phyloP scores from a whole-genome alignment of 73 alveolate genomes.

The Stentor coeruleus region DNA sequence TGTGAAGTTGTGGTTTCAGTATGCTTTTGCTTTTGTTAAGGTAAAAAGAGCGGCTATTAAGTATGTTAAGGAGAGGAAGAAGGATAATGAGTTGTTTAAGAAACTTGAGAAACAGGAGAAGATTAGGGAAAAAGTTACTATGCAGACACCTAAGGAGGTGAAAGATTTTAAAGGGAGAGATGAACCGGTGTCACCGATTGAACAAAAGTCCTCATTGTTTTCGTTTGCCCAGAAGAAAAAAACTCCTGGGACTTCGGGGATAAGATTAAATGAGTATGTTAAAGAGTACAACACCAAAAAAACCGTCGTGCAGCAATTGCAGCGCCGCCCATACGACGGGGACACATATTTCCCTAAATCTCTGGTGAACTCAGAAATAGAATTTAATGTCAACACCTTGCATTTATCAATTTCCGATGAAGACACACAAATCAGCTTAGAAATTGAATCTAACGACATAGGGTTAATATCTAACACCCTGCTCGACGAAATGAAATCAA shows the following conservation, averaged over 20 bases:
- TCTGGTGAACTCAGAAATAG: not conserved
- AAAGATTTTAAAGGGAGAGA: no score
- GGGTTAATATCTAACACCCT: not conserved
- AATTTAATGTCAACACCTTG: not conserved
- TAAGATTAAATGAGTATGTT: no score
- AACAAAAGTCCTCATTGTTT: not conserved
- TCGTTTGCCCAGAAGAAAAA: not conserved
- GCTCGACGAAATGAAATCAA: not conserved
- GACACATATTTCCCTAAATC: not conserved
- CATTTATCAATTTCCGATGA: not conserved
- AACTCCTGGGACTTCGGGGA: not conserved
- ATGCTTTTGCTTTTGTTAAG: not conserved
- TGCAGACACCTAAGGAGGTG: no score
- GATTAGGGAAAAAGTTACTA: not conserved
- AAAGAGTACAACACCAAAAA: not conserved
- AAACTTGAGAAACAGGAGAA: not conserved
- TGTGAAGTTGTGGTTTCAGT: not conserved
- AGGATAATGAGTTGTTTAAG: not conserved
- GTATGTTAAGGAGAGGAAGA: not conserved
- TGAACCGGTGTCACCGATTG: not conserved
- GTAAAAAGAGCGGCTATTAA: constrained; percentile 1
- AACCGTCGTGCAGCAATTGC: no score
- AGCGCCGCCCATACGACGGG: constrained; percentile 9
- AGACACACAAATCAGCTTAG: not conserved
- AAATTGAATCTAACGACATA: not conserved